phyloP scores from a whole-genome alignment of 1,139 yeast genomes.

The Kodamaea suecica region DNA sequence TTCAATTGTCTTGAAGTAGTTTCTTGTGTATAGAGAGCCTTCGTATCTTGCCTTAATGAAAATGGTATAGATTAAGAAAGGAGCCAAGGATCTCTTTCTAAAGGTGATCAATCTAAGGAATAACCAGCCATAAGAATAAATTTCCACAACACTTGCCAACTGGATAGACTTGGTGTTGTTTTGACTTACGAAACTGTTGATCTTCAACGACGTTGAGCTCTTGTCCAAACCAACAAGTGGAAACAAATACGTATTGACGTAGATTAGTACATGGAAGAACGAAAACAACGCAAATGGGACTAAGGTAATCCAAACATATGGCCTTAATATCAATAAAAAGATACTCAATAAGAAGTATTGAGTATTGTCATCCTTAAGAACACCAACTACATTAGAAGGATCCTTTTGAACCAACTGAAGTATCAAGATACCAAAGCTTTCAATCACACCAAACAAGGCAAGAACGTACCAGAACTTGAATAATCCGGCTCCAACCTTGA shows the following conservation, averaged over 20 bases:
- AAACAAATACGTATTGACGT: constrained; percentile 60
- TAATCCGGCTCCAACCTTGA: constrained; percentile 18
- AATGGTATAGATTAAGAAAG: constrained; percentile 53
- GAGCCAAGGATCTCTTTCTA: constrained; percentile 61
- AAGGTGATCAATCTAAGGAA: constrained; percentile 56
- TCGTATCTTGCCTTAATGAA: constrained; percentile 81
- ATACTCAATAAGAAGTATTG: constrained; percentile 61
- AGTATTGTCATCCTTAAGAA: constrained; percentile 61
- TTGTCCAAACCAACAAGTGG: constrained; percentile 58
- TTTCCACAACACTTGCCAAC: constrained; percentile 69
- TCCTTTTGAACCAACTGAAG: constrained; percentile 48
- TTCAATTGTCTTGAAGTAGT: constrained; percentile 67
- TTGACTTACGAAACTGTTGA: constrained; percentile 54
- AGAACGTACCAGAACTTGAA: constrained; percentile 54
- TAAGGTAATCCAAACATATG: constrained; percentile 52
- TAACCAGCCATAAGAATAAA: constrained; percentile 51
- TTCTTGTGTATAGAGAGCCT: constrained; percentile 70
- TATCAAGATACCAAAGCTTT: constrained; percentile 74
- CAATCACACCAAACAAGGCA: constrained; percentile 62
- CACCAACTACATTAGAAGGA: constrained; percentile 19
- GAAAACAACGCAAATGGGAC: constrained; percentile 70
- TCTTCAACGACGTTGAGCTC: constrained; percentile 34
- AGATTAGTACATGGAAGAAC: constrained; percentile 67
- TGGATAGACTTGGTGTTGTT: constrained; percentile 71
- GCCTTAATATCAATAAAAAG: constrained; percentile 55